Evolutionary conservation across 2,329 filamentous ascomycete species (phyloP), one percentile per base, ranked within the genome.

Genomic region (Colletotrichum zoysiae): DNA sequence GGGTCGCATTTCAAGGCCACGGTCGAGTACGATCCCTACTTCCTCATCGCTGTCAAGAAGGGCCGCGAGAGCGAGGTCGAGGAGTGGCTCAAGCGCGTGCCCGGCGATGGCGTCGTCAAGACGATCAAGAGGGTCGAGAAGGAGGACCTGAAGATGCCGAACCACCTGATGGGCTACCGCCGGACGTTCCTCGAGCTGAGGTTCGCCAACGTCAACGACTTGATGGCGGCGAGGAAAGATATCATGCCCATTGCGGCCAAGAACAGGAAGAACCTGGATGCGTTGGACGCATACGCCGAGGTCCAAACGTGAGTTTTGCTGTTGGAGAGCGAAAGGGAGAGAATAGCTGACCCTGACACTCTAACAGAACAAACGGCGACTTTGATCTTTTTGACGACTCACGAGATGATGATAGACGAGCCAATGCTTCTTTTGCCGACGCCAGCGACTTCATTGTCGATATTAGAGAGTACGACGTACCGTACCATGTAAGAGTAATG

Each of bases 401-500:
- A 88, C 89, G 93, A 88, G 89, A 92, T 83, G 89, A 95, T 81
- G 93, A 96, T 82, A 89, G 88, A 91, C 91, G 92, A 88, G 86
- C 87, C 84, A 95, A 92, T 85, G 89, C 88, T 81, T 86, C 87
- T 76, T 91, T 94, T 84, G 87, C 91, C 76, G 95, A 98, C 82
- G 95, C 95, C 71, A 97, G 95, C 87, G 95, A 98, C 87, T 98
- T 92, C 82, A 95, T 99, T 87, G 89, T 98, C 84, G 97, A 99
- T 88, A 97, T 99, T 81, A 91, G 96, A 87, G 96, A 99, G 86
- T 99, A 97, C 83, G 96, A 99, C 83, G 97, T 99, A 78, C 97
- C 96, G 75, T 99, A 99, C 86, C 96, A 99, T 86, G 96, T 99
- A 79, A 91, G 96, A 88, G 95, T 99, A 84, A 93, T 97, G 83